Evolutionary conservation across 202 grass and related monocot genomes (phyloP), one percentile per base, ranked within the genome.

Genomic region (Carex arenaria): DNA sequence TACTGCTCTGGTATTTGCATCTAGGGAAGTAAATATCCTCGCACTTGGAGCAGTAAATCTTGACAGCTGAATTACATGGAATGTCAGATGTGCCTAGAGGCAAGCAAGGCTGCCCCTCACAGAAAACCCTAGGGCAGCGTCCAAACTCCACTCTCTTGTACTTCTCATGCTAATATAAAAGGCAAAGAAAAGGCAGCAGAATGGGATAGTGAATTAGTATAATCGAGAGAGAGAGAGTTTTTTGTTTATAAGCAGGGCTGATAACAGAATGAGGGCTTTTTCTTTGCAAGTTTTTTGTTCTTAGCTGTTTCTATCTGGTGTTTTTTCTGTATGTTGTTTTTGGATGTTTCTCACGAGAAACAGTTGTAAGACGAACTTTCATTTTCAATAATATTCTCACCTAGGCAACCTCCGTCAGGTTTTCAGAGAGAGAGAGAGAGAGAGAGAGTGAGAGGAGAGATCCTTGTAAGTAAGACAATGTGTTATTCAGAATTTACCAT

Each of bases 1-100:
- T 82, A 89, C 83, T 89, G 78, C 68, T 82, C 78, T 85, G 78
- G 69, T 89, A 89, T 76, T 89, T 89, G 78, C 83, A 89, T 89
- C 87, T 89, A 40, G 87, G 87, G 6, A 82, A 78, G 78, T 89
- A 89, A 63, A 85, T 40, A 85, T 89, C 87, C 77, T 89, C 83
- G 49, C 83, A 89, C 71, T 82, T 89, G 2, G 87, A 83, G 55
- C 83, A 83, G 59, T 83, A 85, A 45, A 89, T 82, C 83, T 85
- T 89, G 52, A 89, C 83, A 53, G 78, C 34, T n/a, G 74, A 51
- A 61, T 75, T 85, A 26, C 51, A 49, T 15, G 87, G 61, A 51
- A 89, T 78, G 84, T 85, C 87, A 30, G 83, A 85, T 70, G 57
- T 67, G 61, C 87, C 87, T 15, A 85, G 69, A 57, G 83, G 87